These are phyloP conservation scores for Boletus rubropictus DNA, from an alignment of 768 basidiomycete species.

Conservation along the genomic window DNA sequence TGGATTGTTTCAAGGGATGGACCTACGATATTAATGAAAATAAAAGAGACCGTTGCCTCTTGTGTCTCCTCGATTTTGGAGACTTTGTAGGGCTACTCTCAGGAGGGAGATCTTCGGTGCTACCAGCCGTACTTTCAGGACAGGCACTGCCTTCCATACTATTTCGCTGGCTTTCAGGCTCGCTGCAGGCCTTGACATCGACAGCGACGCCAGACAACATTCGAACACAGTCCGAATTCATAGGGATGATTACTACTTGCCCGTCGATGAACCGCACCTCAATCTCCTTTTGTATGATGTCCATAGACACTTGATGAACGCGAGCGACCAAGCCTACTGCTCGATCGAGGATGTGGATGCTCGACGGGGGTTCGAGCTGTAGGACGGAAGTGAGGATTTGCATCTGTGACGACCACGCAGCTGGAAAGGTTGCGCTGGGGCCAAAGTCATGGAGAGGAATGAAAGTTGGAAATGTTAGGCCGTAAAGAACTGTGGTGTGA, in stretches of 20 bases:
- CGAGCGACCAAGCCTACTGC: constrained; percentile 52
- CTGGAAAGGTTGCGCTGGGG: constrained; percentile 34
- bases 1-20: background rate
- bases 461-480: constrained; percentile 43
- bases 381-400: constrained; percentile 42
- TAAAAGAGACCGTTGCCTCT: constrained; percentile 64
- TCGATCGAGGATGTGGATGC: constrained; percentile 55
- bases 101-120: constrained; percentile 16
- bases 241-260: constrained; percentile 42
- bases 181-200: constrained; percentile 47
- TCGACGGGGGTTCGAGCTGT: constrained; percentile 47
- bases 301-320: constrained; percentile 56
- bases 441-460: constrained; percentile 35
- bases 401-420: constrained; percentile 52
- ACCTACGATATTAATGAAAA: constrained; percentile 61
- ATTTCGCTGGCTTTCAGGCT: constrained; percentile 27
- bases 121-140: constrained; percentile 15
- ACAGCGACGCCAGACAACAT: constrained; percentile 46
- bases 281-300: constrained; percentile 44
- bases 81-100: constrained; percentile 21
- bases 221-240: constrained; percentile 37
- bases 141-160: constrained; percentile 29
- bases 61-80: constrained; percentile 45
- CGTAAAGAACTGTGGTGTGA: constrained; percentile 54
- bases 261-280: constrained; percentile 57